Evolutionary conservation across 2,329 filamentous ascomycete species (phyloP).

Genomic region (Trichoderma koningii): DNA sequence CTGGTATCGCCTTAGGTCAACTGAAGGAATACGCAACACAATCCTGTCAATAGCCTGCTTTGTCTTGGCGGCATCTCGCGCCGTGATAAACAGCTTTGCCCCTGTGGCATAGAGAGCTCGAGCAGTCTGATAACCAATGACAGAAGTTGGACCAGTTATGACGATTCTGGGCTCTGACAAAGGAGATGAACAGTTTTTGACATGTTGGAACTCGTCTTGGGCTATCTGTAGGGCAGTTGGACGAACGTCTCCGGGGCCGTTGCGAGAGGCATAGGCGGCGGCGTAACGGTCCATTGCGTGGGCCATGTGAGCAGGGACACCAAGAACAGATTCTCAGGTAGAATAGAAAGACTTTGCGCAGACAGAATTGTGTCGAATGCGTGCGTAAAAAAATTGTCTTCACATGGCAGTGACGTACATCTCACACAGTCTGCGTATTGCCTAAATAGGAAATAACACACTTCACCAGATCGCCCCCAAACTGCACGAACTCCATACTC

Average conservation of each 20-base stretch:
- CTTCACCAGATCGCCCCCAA: not conserved
- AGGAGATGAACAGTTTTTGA: not conserved
- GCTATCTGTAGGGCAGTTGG: conserved; percentile 8
- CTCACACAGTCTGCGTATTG: conserved; percentile 6
- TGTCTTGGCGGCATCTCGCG: not conserved
- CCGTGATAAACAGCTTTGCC: not conserved
- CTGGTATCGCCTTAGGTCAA: not conserved
- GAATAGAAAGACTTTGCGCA: too few relatives aligned
- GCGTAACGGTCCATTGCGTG: not conserved
- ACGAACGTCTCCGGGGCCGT: conserved; percentile 6
- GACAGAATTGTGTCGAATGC: too few relatives aligned
- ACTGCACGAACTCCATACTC: not conserved
- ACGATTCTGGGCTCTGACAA: not conserved
- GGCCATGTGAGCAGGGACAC: too few relatives aligned
- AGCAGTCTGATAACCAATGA: not conserved
- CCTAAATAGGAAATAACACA: conserved; percentile 10
- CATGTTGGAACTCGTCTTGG: not conserved
- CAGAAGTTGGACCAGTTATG: conserved; percentile 1
- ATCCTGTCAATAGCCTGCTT: not conserved
- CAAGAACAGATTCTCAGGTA: too few relatives aligned
- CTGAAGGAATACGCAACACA: not conserved
- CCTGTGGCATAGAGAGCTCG: not conserved
- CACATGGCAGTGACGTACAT: not conserved
- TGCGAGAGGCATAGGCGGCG: conserved; percentile 2
- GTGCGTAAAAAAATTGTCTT: too few relatives aligned